phyloP scores from a whole-genome alignment of 257 asterid species.

The Przewalskia tangutica region DNA sequence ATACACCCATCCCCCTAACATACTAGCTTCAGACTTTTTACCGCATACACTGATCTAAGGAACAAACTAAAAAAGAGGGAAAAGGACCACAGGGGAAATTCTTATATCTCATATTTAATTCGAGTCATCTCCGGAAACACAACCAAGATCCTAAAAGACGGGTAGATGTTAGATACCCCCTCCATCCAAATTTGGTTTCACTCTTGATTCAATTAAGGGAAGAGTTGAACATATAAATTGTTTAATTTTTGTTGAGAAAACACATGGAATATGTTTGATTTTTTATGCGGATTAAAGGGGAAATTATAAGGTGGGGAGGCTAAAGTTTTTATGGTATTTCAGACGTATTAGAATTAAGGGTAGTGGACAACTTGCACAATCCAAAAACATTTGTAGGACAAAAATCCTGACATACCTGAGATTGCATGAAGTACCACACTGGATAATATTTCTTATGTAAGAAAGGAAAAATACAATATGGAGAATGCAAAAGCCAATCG shows the following conservation, averaged over 20 bases:
- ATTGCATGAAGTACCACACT: background rate
- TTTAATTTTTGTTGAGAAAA: background rate
- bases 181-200: background rate
- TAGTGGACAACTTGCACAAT: background rate
- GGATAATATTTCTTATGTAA: background rate
- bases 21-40: background rate
- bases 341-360: background rate
- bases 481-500: background rate
- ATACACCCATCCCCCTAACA: background rate
- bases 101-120: background rate
- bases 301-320: background rate
- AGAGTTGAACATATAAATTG: background rate
- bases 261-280: background rate
- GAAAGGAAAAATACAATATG: background rate
- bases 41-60: background rate
- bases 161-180: background rate
- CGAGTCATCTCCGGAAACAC: background rate
- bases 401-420: background rate
- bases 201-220: background rate
- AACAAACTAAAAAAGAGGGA: background rate
- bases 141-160: background rate
- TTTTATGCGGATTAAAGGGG: background rate
- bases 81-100: background rate
- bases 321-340: background rate
- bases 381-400: background rate